Evolutionary conservation across 768 basidiomycete genomes (phyloP).

Genomic region (Cystofilobasidium capitatum): DNA sequence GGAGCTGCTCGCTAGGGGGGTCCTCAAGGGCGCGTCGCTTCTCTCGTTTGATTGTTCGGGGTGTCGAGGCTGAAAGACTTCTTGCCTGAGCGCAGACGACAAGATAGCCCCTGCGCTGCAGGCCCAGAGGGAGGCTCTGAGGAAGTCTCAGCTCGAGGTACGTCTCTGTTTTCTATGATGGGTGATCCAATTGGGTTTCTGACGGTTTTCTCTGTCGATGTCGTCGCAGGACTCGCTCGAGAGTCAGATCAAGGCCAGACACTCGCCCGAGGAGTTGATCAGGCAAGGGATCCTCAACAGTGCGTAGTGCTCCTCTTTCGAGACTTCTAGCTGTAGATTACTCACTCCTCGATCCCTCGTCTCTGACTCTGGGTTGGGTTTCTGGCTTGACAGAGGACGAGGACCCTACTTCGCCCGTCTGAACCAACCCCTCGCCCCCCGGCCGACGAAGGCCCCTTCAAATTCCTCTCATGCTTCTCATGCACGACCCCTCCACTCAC

Average conservation of each 20-base stretch:
- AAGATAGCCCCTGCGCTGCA: slow-evolving; percentile 54
- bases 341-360: background rate
- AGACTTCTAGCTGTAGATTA: no score
- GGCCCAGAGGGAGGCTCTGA: slow-evolving; percentile 52
- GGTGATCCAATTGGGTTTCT: no score
- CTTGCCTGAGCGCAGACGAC: slow-evolving; percentile 45
- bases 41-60: background rate
- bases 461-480: no score
- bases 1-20: slow-evolving; percentile 58
- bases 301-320: slow-evolving; percentile 32
- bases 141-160: slow-evolving; percentile 57
- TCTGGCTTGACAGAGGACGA: slow-evolving; percentile 22
- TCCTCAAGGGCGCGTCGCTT: slow-evolving; percentile 53
- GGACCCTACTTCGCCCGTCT: slow-evolving; percentile 21
- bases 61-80: background rate
- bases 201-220: no score
- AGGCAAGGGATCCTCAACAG: slow-evolving; percentile 54
- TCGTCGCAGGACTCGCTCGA: slow-evolving; percentile 54
- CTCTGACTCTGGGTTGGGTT: no score
- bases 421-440: background rate
- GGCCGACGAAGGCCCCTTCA: no score
- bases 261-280: slow-evolving; percentile 54
- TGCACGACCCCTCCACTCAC: no score
- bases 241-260: slow-evolving; percentile 51
- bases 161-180: slow-evolving; percentile 30